Conservation (phyloP, 768 basidiomycete genomes). For the Rhodotorula diobovata region DNA sequence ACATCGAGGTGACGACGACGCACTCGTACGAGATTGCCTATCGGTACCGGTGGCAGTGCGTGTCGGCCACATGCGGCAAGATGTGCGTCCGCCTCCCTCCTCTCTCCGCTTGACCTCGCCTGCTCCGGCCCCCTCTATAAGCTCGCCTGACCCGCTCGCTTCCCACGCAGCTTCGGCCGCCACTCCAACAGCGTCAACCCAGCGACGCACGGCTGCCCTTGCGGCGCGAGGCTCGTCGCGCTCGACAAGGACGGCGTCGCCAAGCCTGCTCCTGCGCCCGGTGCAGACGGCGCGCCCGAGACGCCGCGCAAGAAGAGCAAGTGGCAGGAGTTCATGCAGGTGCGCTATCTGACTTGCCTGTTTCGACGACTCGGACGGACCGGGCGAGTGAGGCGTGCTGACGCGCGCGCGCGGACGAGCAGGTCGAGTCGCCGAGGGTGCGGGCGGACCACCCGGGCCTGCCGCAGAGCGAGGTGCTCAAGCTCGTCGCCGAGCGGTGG, state of each 20-base stretch:
- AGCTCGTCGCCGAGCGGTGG: constrained; percentile 40
- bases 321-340: constrained; percentile 14
- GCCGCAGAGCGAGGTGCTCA: constrained; percentile 46
- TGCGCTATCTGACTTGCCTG: neutral
- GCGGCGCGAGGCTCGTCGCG: constrained; percentile 14
- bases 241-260: constrained; percentile 43
- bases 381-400: constrained; percentile 28
- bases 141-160: neutral
- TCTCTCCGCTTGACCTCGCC: no score
- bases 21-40: constrained; percentile 51
- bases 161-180: constrained; percentile 22
- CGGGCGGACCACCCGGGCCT: constrained; percentile 43
- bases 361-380: neutral
- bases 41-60: constrained; percentile 41
- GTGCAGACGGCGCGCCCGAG: neutral
- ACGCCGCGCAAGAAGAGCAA: constrained; percentile 4
- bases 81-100: constrained; percentile 42
- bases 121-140: no score
- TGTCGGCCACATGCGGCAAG: constrained; percentile 43
- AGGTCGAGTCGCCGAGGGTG: constrained; percentile 43
- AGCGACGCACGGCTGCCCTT: constrained; percentile 46
- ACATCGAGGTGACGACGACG: constrained; percentile 46
- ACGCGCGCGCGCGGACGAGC: neutral
- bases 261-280: constrained; percentile 13
- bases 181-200: constrained; percentile 47